These are phyloP conservation scores for Spergularia bocconei DNA, from an alignment of 148 eudicot species.

Conservation along the genomic window DNA sequence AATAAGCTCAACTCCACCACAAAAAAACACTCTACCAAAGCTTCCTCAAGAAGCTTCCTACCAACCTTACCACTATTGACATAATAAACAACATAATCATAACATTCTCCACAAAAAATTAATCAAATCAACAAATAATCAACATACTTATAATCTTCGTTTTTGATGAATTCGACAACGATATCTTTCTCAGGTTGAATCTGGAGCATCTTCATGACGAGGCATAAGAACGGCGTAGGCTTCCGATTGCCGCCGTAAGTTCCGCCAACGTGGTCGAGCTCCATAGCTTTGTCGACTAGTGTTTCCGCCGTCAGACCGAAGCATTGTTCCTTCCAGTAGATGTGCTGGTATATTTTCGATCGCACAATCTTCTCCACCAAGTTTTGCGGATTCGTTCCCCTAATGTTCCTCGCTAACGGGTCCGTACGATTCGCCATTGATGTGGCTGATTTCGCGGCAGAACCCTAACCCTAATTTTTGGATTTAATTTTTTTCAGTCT, in stretches of 20 bases:
- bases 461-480: slow-evolving; percentile 28
- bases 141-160: slow-evolving; percentile 72
- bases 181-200: slow-evolving; percentile 94
- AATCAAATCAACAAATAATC: neutral
- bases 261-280: slow-evolving; percentile 92
- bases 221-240: slow-evolving; percentile 88
- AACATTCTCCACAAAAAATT: neutral
- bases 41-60: neutral
- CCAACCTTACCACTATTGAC: too few species aligned
- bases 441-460: neutral
- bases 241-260: slow-evolving; percentile 86
- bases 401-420: slow-evolving; percentile 80
- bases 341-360: slow-evolving; percentile 75
- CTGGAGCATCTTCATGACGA: slow-evolving; percentile 97
- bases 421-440: slow-evolving; percentile 99
- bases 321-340: slow-evolving; percentile 96
- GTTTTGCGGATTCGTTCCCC: slow-evolving; percentile 95
- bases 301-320: slow-evolving; percentile 98
- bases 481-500: neutral
- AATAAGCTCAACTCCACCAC: neutral
- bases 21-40: neutral
- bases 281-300: slow-evolving; percentile 98
- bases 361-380: slow-evolving; percentile 90
- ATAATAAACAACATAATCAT: neutral
- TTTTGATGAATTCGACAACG: slow-evolving; percentile 87